Percentiles rank a stretch among this genome's conserved stretches.
These are phyloP conservation scores for Leishmania major DNA, from an alignment of 208 protist species.

Conservation along the genomic window DNA sequence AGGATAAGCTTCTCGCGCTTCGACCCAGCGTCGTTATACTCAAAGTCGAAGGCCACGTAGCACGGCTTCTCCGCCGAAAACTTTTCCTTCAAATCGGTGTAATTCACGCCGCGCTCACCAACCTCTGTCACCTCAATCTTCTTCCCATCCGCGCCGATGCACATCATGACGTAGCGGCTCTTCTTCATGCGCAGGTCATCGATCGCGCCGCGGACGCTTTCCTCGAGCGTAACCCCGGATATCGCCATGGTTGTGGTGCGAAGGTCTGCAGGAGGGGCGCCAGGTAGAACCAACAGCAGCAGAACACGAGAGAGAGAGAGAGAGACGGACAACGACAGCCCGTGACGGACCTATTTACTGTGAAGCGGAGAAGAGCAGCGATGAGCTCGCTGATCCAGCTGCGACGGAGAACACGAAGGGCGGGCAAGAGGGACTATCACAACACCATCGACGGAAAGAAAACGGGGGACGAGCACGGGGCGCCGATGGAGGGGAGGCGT, in stretches of 20 bases:
- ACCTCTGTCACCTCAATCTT: slow-evolving; percentile 80
- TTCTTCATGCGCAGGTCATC: slow-evolving; percentile 88
- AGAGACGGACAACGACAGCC: neutral
- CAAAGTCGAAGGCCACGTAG: slow-evolving; percentile 93
- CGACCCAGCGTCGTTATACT: slow-evolving; percentile 68
- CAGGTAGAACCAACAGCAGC: neutral
- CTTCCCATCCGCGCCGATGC: slow-evolving; percentile 80
- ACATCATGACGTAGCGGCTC: slow-evolving; percentile 81
- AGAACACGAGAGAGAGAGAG: neutral
- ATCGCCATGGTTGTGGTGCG: slow-evolving; percentile 59
- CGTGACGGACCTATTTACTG: neutral
- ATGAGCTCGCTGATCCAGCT: neutral
- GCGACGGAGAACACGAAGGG: neutral
- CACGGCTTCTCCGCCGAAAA: slow-evolving; percentile 75
- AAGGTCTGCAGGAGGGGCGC: neutral
- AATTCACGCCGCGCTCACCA: slow-evolving; percentile 54
- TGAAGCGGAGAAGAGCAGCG: neutral
- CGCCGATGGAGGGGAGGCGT: neutral
- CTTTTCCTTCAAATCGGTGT: slow-evolving; percentile 72
- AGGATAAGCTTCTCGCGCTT: slow-evolving; percentile 88
- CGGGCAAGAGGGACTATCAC: neutral
- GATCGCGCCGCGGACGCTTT: slow-evolving; percentile 65
- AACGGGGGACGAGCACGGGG: neutral
- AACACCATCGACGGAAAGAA: neutral
- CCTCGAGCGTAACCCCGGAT: slow-evolving; percentile 84